These are phyloP conservation scores for Macaranga tanarius DNA, from an alignment of 441 rosid genomes.

Conservation along the genomic window DNA sequence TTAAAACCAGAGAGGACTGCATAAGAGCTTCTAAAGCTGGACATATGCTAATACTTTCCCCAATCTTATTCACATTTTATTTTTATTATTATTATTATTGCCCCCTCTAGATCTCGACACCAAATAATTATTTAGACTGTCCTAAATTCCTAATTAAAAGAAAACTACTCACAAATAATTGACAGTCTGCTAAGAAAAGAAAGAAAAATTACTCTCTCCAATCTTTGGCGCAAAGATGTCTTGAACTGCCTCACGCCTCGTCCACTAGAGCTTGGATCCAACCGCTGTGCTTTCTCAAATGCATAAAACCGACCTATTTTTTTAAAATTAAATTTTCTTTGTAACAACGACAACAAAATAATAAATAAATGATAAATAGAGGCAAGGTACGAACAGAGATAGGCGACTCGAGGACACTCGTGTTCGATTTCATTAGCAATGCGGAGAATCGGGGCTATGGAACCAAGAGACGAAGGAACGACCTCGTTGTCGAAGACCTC, in stretches of 20 bases:
- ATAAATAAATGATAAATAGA: background rate
- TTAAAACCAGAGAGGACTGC: no score
- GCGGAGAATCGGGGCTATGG: slow-evolving; percentile 88
- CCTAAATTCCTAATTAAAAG: no score
- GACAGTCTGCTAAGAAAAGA: no score
- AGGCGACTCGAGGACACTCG: slow-evolving; percentile 96
- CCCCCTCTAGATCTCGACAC: no score
- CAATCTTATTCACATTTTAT: no score
- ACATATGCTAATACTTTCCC: no score
- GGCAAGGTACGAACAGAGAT: slow-evolving; percentile 59
- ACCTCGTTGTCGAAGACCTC: slow-evolving; percentile 96
- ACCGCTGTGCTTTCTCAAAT: slow-evolving; percentile 72
- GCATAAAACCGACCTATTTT: slow-evolving; percentile 75
- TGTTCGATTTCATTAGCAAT: slow-evolving; percentile 83
- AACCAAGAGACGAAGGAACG: slow-evolving; percentile 82
- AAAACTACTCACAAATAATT: no score
- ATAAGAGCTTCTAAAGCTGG: no score
- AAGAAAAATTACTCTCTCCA: slow-evolving; percentile 53
- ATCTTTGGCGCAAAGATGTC: slow-evolving; percentile 62
- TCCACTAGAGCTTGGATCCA: slow-evolving; percentile 66
- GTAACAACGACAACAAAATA: slow-evolving; percentile 9
- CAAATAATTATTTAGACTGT: no score
- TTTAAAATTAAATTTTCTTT: background rate
- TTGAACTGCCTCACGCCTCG: slow-evolving; percentile 84
- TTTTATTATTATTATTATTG: no score